A percentile compares a stretch with the other conserved stretches of the same genome.
Evolutionary conservation across 2,329 filamentous ascomycete species (phyloP).

Genomic region (Microcyclospora tardicrescens): DNA sequence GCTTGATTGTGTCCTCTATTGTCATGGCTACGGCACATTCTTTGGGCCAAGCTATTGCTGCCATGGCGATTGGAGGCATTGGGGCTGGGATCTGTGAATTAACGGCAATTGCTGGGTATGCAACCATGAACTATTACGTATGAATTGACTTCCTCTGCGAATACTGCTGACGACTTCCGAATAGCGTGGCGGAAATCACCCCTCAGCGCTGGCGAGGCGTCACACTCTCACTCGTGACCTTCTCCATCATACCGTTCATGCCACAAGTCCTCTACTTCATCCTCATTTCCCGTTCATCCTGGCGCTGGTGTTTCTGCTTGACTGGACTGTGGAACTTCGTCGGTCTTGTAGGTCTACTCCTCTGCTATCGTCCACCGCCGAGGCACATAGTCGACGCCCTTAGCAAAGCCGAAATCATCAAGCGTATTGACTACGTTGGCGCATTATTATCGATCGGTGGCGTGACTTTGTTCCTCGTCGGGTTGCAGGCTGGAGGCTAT

Average conservation of each 20-base stretch:
- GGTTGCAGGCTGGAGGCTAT: slow-evolving; percentile 28
- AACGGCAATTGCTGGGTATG: slow-evolving; percentile 47
- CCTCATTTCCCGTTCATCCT: slow-evolving; percentile 36
- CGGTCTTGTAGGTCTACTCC: slow-evolving; percentile 36
- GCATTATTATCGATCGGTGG: slow-evolving; percentile 38
- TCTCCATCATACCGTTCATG: slow-evolving; percentile 49
- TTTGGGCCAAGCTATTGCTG: slow-evolving; percentile 35
- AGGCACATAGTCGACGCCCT: slow-evolving; percentile 28
- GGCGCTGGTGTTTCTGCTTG: slow-evolving; percentile 43
- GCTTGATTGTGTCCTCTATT: slow-evolving; percentile 47
- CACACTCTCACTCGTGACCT: slow-evolving; percentile 32
- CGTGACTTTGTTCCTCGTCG: slow-evolving; percentile 33
- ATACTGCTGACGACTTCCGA: slow-evolving; percentile 1
- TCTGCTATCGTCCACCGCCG: slow-evolving; percentile 43
- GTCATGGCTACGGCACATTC: slow-evolving; percentile 44
- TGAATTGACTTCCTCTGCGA: neutral
- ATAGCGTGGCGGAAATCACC: slow-evolving; percentile 13
- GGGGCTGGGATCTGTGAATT: slow-evolving; percentile 56
- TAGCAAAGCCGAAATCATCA: slow-evolving; percentile 28
- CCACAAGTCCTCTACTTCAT: slow-evolving; percentile 50
- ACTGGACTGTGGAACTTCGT: slow-evolving; percentile 41
- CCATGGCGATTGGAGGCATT: slow-evolving; percentile 46
- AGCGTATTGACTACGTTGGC: slow-evolving; percentile 38
- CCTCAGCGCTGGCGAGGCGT: slow-evolving; percentile 11
- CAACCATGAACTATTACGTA: too few relatives aligned